Base-by-base conservation (phyloP, 2,329 filamentous ascomycete species). In the Tolypocladium ophioglossoides region DNA sequence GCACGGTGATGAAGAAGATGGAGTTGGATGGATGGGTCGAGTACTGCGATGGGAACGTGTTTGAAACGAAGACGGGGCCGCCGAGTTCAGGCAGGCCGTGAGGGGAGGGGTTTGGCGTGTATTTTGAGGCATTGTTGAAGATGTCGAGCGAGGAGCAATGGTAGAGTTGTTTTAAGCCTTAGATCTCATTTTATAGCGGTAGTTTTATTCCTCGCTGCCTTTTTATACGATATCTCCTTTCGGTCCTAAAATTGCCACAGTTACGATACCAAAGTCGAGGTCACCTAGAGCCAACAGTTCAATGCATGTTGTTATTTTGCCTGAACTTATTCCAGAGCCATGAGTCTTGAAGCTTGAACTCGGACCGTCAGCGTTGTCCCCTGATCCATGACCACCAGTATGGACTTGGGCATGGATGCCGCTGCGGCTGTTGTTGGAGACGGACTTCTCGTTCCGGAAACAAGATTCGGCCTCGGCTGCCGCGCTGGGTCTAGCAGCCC, bases 1-100 rank as follows among this genome's bases (percentile, higher is more conserved):
- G 81, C 55, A 86, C 79, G 6, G 73, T 86, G 27, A 72, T 87
- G 56, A 87, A 87, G 73, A 80, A 78, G 60, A 80, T 84, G 77
- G 67, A 79, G 50, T 68, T 87, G 51, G 78, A 85, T 59, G 78
- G 78, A 2, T 86, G 82, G 81, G 77, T 83, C 3, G 68, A 82
- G 65, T 80, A 76, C 57, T 86, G 83, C 58, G 63, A 71, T 39
- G 66, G 67, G 1, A 61, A 64, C 24, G 64, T 56, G 20, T 68
- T 62, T 34, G 11, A 34, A 3, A 34, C 32, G 11, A 34, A 34
- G 32, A 34, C 27, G 27, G 6, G 6, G 27, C 27, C 27, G 27
- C 27, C 27, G 27, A 27, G 3, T 6, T 27, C 27, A 6, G 27
- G 27, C 27, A 27, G 6, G 27, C 27, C 27, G 27, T 27, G 3